Evolutionary conservation across 2,329 filamentous ascomycete genomes (phyloP).

Genomic region (Botrytis sinoallii): DNA sequence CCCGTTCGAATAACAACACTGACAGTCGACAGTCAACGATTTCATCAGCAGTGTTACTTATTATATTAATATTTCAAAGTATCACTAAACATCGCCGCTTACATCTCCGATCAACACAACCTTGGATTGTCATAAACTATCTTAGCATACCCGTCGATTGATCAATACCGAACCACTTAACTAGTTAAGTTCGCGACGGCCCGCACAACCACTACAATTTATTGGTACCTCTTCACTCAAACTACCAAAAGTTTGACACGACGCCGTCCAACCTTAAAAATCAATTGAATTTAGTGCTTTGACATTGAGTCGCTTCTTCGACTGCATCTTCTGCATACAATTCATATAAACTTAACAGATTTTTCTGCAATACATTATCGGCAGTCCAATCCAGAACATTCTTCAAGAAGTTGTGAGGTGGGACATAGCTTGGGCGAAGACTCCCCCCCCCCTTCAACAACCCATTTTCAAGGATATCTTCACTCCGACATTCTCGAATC

Average conservation of each 20-base stretch:
- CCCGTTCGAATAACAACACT: not conserved
- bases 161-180: conserved; percentile 8
- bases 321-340: not conserved
- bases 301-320: not conserved
- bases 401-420: conserved; percentile 12
- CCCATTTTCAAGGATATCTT: conserved; percentile 34
- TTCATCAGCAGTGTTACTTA: not conserved
- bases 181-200: conserved; percentile 16
- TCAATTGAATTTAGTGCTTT: conserved; percentile 8
- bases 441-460: conserved; percentile 23
- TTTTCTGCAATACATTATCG: not conserved
- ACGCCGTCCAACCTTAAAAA: not conserved
- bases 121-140: conserved; percentile 3
- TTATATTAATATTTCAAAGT: not conserved
- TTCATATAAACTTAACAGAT: not conserved
- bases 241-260: not conserved
- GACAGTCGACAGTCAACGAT: not conserved
- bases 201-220: conserved; percentile 10
- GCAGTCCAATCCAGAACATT: conserved; percentile 7
- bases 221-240: not conserved
- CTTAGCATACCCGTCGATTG: conserved; percentile 11
- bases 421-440: conserved; percentile 9
- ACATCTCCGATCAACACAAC: conserved; percentile 9
- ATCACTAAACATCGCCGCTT: not conserved
- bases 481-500: conserved; percentile 37